Evolutionary conservation across 106 monocot genomes (phyloP).

Genomic region (Alisma plantagoaquatica): DNA sequence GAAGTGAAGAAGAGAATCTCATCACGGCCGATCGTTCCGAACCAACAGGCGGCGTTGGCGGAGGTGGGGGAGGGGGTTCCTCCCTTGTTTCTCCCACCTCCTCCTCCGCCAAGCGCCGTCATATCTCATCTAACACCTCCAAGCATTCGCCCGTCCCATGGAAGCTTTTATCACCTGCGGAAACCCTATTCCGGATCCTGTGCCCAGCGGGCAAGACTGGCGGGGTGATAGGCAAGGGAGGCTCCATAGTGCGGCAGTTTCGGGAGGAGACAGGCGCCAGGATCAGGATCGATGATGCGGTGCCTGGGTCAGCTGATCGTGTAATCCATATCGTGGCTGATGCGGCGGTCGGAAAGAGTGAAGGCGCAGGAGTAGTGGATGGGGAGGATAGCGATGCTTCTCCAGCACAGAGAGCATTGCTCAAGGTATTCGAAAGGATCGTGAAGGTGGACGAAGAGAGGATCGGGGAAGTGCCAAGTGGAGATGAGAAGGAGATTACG

Average conservation of each 20-base stretch:
- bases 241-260: slow-evolving; percentile 28
- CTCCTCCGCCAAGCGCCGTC: slow-evolving; percentile 17
- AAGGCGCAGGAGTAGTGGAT: background rate
- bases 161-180: slow-evolving; percentile 9
- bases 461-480: slow-evolving; percentile 1
- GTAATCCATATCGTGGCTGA: slow-evolving; percentile 34
- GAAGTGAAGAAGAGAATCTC: too few species aligned
- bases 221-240: slow-evolving; percentile 46
- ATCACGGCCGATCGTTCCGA: slow-evolving; percentile 7
- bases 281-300: slow-evolving; percentile 40
- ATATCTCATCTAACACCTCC: slow-evolving; percentile 4
- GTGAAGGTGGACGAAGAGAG: slow-evolving; percentile 28
- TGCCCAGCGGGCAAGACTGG: slow-evolving; percentile 40
- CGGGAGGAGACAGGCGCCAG: slow-evolving; percentile 36
- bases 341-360: background rate
- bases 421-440: slow-evolving; percentile 65
- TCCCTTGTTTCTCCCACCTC: background rate
- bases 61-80: too few species aligned
- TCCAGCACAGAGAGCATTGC: slow-evolving; percentile 41
- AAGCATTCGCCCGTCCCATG: background rate
- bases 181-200: slow-evolving; percentile 48
- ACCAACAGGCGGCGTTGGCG: background rate
- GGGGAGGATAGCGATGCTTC: slow-evolving; percentile 13
- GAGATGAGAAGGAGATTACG: slow-evolving; percentile 19
- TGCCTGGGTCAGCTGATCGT: slow-evolving; percentile 39